Evolutionary conservation across 192 early-diverging fungal genomes (phyloP), one percentile per base, ranked within the genome.

Genomic region (Backusella mclennaniae): DNA sequence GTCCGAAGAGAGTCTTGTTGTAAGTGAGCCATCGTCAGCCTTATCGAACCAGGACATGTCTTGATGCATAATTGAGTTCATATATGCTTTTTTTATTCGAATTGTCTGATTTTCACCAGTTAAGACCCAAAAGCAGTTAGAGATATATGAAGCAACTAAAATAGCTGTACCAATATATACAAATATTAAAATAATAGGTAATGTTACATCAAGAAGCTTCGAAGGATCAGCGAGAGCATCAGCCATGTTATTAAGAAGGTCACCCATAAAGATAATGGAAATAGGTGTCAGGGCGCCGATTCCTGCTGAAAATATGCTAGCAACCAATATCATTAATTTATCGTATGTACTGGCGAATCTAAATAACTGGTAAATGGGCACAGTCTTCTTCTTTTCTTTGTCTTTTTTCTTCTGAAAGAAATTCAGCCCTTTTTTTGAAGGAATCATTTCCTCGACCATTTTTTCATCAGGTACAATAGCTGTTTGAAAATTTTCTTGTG

Each of bases 21-120:
- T 93, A 52, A 98, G 86, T 69, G 93, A 93, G 46, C 93, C 96
- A 21, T 90, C 87, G 66, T 90, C 86, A 29, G 81, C 84, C 15
- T 81, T 73, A 75, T 98, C 96, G 79, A 96, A 96, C 90, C 93
- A 98, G n/a, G 85, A 86, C 35, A 94, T 90, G 42, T 96, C 92
- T 81, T 97, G 96, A 59, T 93, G 87, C 46, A 98, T 84, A 63
- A 97, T 91, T 1, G 92, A 77, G 33, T 84, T 76, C 49, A 96
- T 87, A 76, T 95, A 98, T 23, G 71, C 71, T 79, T 91, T 66
- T 71, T 94, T 85, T 46, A 96, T 87, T 21, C 95, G 89, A 74
- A 90, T 86, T 6, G 79, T 75, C 29, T 84, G 85, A 39, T 79
- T 77, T 52, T 86, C 87, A 39, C 83, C 80, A 23, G 89, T 81